Conservation (phyloP, 2,329 filamentous ascomycete species). For the Phaeophleospora eucalypticola region DNA sequence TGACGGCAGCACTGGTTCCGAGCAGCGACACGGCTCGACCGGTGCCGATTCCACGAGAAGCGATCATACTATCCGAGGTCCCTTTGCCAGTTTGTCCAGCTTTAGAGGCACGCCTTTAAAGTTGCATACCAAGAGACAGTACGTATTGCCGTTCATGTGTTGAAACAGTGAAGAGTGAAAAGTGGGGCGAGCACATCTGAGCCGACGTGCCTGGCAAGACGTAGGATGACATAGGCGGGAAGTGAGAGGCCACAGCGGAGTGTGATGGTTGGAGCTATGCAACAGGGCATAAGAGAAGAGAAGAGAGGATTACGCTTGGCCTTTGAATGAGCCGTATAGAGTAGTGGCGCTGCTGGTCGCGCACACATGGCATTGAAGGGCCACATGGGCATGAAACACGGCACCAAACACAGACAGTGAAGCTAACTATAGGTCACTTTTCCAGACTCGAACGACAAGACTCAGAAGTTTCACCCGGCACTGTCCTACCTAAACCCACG, state of each 20-base stretch:
- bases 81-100: constrained; percentile 20
- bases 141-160: constrained; percentile 30
- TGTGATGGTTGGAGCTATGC: too few relatives aligned
- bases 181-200: not conserved
- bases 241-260: too few relatives aligned
- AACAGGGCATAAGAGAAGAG: too few relatives aligned
- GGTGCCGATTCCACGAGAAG: constrained; percentile 65
- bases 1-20: constrained; percentile 24
- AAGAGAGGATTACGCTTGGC: too few relatives aligned
- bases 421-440: constrained; percentile 25
- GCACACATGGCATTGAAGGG: too few relatives aligned
- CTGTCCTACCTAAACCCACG: constrained; percentile 34
- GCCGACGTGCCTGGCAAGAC: too few relatives aligned
- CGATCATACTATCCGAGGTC: constrained; percentile 60
- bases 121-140: constrained; percentile 46
- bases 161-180: too few relatives aligned
- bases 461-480: constrained; percentile 41
- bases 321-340: too few relatives aligned
- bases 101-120: constrained; percentile 22
- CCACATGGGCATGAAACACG: not conserved
- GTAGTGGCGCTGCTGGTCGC: too few relatives aligned
- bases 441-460: constrained; percentile 42
- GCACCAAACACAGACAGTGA: constrained; percentile 11
- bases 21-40: constrained; percentile 61
- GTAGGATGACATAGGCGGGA: too few relatives aligned